Conservation (phyloP, 2,329 filamentous ascomycete species). For the Ilyonectria sp. region DNA sequence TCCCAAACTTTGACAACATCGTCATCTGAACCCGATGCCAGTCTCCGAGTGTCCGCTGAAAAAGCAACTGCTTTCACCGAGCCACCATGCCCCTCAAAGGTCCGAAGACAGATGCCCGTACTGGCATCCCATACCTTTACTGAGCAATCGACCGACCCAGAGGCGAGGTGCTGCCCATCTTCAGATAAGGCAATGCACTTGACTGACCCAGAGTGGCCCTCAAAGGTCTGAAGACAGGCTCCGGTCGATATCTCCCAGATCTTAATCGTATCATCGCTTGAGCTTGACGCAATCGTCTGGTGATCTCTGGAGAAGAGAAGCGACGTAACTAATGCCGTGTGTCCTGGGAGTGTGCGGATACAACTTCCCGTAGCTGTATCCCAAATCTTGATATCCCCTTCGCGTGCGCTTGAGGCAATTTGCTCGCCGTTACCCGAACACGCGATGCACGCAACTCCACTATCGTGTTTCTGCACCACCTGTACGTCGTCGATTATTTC, state of each 20-base stretch:
- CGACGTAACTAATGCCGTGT: background rate
- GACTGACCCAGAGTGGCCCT: background rate
- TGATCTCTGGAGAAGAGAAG: background rate
- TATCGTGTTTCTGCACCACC: background rate
- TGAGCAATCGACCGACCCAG: background rate
- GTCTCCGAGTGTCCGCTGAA: constrained; percentile 4
- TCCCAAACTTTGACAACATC: constrained; percentile 29
- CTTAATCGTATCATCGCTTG: constrained; percentile 16
- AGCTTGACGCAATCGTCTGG: background rate
- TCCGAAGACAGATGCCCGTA: background rate
- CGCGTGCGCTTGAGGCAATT: background rate
- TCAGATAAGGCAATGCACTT: background rate
- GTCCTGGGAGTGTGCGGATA: background rate
- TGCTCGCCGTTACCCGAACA: constrained; percentile 30
- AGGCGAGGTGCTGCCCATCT: background rate
- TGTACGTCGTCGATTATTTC: background rate
- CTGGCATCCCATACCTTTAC: background rate
- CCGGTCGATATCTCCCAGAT: constrained; percentile 4
- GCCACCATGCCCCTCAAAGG: background rate
- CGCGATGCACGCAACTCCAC: background rate
- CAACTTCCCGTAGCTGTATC: background rate
- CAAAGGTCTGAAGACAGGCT: background rate
- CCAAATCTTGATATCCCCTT: constrained; percentile 12
- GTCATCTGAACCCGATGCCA: constrained; percentile 11
- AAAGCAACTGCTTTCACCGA: constrained; percentile 17